A percentile compares a stretch with the other conserved stretches of the same genome.
Conservation (phyloP, 495 filamentous ascomycete species). For the Neurospora sp. region DNA sequence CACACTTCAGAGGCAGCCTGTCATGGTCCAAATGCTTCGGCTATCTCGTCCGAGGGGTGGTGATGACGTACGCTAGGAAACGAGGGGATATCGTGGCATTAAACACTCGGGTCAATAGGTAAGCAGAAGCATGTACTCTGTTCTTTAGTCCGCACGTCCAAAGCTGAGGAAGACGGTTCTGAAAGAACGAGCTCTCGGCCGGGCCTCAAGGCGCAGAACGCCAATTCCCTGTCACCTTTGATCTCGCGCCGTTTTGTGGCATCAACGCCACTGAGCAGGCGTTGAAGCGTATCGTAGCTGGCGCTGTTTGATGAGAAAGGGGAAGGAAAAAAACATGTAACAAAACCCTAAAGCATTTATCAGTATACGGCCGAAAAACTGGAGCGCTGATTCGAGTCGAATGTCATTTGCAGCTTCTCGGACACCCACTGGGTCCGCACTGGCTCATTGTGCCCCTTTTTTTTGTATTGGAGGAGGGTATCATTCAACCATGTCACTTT, state of each 20-base stretch:
- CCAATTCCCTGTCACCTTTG: constrained; percentile 22
- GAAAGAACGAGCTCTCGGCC: constrained; percentile 36
- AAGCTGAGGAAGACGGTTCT: constrained; percentile 41
- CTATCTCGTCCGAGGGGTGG: not conserved
- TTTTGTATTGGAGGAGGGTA: constrained; percentile 31
- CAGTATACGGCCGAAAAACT: not conserved
- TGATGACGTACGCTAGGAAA: constrained; percentile 7
- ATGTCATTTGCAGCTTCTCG: not conserved
- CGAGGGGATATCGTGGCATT: not conserved
- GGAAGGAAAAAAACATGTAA: not conserved
- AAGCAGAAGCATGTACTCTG: constrained; percentile 35
- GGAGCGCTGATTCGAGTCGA: not conserved
- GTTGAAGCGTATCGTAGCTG: constrained; percentile 45
- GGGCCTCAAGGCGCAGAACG: constrained; percentile 12
- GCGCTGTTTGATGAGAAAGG: constrained; percentile 8
- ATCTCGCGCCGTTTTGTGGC: constrained; percentile 41
- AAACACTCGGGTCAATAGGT: not conserved
- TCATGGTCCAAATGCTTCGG: not conserved
- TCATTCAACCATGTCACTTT: constrained; percentile 27
- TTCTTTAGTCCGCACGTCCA: constrained; percentile 45
- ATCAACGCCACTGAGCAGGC: constrained; percentile 35
- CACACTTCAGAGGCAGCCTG: not conserved
- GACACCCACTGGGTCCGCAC: not conserved
- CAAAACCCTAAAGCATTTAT: not conserved
- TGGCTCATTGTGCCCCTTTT: not conserved